Conservation (phyloP, 257 asterid species). For the Asclepias syriaca region DNA sequence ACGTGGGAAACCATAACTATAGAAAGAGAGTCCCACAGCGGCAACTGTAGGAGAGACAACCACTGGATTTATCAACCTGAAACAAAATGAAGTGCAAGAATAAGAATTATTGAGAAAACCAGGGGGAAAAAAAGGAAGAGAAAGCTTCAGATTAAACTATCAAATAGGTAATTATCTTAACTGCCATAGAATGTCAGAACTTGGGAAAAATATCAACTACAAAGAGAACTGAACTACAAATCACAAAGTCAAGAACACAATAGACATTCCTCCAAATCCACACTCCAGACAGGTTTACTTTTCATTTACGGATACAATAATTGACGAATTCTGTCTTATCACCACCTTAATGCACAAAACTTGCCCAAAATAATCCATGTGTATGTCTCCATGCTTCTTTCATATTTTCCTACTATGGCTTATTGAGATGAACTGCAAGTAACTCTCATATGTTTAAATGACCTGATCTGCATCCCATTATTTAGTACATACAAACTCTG, state of each 20-base stretch:
- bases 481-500: not conserved
- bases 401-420: not conserved
- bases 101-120: not conserved
- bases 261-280: not conserved
- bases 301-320: not conserved
- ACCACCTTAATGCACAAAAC: not conserved
- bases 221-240: not conserved
- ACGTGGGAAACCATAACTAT: slow-evolving; percentile 86
- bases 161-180: not conserved
- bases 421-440: not conserved
- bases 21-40: slow-evolving; percentile 97
- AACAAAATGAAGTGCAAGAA: slow-evolving; percentile 19
- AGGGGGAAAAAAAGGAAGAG: not conserved
- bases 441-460: not conserved
- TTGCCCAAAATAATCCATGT: not conserved
- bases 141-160: not conserved
- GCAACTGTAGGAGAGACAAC: slow-evolving; percentile 95
- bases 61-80: slow-evolving; percentile 92
- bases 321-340: not conserved
- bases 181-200: not conserved
- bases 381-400: not conserved
- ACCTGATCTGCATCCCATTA: not conserved
- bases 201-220: not conserved
- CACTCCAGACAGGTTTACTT: not conserved
- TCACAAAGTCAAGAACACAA: not conserved